These are phyloP conservation scores for Lophiotrema nucula DNA, from an alignment of 495 filamentous ascomycete species.

Conservation along the genomic window DNA sequence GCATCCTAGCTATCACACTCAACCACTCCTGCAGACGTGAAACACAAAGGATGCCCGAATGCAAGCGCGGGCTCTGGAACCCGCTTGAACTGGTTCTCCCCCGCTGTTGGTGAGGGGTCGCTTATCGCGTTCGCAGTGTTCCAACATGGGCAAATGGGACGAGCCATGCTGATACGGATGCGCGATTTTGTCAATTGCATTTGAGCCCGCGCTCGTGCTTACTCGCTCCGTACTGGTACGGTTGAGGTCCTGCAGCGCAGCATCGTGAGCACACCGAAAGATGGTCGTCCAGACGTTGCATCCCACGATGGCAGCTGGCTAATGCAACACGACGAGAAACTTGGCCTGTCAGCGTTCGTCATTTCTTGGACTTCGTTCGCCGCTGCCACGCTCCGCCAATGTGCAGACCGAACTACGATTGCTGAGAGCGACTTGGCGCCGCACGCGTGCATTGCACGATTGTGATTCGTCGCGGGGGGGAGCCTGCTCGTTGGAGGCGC, in stretches of 20 bases:
- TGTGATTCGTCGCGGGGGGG: slow-evolving; percentile 4
- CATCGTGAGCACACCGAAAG: neutral
- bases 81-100: neutral
- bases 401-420: neutral
- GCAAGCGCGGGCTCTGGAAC: neutral
- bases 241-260: neutral
- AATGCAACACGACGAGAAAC: slow-evolving; percentile 14
- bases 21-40: neutral
- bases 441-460: neutral
- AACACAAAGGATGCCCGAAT: neutral
- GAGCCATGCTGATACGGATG: slow-evolving; percentile 4
- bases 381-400: slow-evolving; percentile 1
- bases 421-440: slow-evolving; percentile 8
- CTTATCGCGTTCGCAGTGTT: slow-evolving; percentile 3
- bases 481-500: slow-evolving; percentile 3
- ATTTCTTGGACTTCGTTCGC: neutral
- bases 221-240: no score
- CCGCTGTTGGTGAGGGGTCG: neutral
- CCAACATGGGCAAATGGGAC: slow-evolving; percentile 2
- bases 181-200: no score
- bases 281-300: slow-evolving; percentile 1
- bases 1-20: slow-evolving; percentile 8
- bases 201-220: no score
- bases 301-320: slow-evolving; percentile 8
- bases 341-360: slow-evolving; percentile 8